A percentile compares a stretch with the other conserved stretches of the same genome.
Conservation (phyloP, 148 eudicot genomes). For the Amaranthus cruentus region DNA sequence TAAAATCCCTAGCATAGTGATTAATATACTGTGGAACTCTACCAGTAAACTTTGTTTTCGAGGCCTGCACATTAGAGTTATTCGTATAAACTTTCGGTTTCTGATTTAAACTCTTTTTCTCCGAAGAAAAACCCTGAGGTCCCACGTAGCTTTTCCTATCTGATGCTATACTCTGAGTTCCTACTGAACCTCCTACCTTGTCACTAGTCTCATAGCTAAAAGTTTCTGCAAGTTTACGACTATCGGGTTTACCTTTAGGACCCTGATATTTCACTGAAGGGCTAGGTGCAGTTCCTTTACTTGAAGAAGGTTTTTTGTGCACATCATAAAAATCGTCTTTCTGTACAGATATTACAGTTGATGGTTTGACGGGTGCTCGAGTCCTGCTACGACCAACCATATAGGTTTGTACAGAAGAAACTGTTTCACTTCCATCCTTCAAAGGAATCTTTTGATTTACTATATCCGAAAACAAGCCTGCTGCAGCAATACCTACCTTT, state of each 20-base stretch:
- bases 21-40: constrained; percentile 31
- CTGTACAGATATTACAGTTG: constrained; percentile 41
- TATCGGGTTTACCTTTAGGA: constrained; percentile 34
- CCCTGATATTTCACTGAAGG: constrained; percentile 29
- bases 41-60: constrained; percentile 32
- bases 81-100: constrained; percentile 33
- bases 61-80: constrained; percentile 31
- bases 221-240: constrained; percentile 30
- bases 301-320: constrained; percentile 39
- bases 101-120: constrained; percentile 33
- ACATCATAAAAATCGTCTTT: constrained; percentile 24
- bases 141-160: constrained; percentile 22
- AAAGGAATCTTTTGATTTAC: constrained; percentile 58
- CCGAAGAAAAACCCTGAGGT: constrained; percentile 22
- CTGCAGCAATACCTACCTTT: constrained; percentile 76
- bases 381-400: constrained; percentile 50
- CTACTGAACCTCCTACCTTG: constrained; percentile 27
- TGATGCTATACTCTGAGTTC: constrained; percentile 20
- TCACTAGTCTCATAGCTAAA: constrained; percentile 25
- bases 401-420: constrained; percentile 29
- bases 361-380: constrained; percentile 35
- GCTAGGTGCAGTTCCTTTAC: constrained; percentile 29
- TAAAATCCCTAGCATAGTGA: constrained; percentile 33
- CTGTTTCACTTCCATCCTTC: constrained; percentile 52
- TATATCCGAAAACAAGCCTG: constrained; percentile 65